Conservation (phyloP, 805 yeast species). For the Starmerella gropengiesseri region DNA sequence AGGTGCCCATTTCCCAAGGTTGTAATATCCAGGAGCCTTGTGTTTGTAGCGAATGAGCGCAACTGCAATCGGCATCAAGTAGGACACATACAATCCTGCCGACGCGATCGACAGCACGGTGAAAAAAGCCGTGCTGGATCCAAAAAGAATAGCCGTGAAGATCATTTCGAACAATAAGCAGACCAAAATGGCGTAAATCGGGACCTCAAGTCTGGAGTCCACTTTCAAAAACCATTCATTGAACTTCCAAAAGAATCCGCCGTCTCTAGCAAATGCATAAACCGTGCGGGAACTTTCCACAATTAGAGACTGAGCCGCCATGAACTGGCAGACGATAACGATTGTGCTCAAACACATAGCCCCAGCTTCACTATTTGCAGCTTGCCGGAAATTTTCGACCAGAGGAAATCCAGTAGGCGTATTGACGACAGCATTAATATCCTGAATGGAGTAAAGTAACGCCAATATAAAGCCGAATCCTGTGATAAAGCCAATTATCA, state of each 20-base stretch:
- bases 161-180: slow-evolving; percentile 41
- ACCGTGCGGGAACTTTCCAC: slow-evolving; percentile 60
- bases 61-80: slow-evolving; percentile 43
- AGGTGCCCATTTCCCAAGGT: slow-evolving; percentile 53
- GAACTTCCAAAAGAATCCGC: slow-evolving; percentile 45
- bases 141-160: slow-evolving; percentile 48
- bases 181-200: slow-evolving; percentile 48
- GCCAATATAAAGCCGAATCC: slow-evolving; percentile 29
- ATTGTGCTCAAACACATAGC: slow-evolving; percentile 40
- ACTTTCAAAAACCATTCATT: slow-evolving; percentile 39
- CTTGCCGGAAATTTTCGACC: slow-evolving; percentile 52
- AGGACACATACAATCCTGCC: slow-evolving; percentile 46
- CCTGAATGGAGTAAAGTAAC: slow-evolving; percentile 44
- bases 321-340: slow-evolving; percentile 43
- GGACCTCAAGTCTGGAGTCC: slow-evolving; percentile 40
- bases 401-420: slow-evolving; percentile 54
- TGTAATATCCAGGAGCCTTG: slow-evolving; percentile 40
- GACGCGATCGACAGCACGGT: slow-evolving; percentile 53
- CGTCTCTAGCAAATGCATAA: slow-evolving; percentile 61
- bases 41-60: slow-evolving; percentile 22
- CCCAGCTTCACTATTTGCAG: slow-evolving; percentile 41
- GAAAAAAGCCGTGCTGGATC: slow-evolving; percentile 56
- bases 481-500: slow-evolving; percentile 55
- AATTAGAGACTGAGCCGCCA: slow-evolving; percentile 50
- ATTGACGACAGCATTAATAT: slow-evolving; percentile 39